These are phyloP conservation scores for Esteya vermicola DNA, from an alignment of 2,329 filamentous ascomycete genomes.

Conservation along the genomic window DNA sequence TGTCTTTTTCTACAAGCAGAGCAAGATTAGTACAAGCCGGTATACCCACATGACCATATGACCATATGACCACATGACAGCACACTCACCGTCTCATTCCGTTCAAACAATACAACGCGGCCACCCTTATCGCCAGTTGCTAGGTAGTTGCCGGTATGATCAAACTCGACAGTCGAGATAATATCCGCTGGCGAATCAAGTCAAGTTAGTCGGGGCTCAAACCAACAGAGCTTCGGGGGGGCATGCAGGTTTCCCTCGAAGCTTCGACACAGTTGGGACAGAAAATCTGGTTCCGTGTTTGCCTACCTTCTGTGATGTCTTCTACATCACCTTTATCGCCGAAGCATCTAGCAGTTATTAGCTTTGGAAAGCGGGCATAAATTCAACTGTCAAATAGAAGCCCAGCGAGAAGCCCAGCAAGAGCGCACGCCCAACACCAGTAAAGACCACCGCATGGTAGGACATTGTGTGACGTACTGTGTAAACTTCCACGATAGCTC, in stretches of 20 bases:
- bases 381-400: no score
- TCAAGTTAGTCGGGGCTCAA: no score
- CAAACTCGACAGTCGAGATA: constrained; percentile 83
- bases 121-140: constrained; percentile 85
- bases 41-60: no score
- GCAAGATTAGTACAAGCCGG: neutral
- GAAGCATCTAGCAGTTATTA: constrained; percentile 59
- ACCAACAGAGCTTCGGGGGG: no score
- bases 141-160: constrained; percentile 79
- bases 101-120: constrained; percentile 72
- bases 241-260: no score
- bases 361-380: no score
- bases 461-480: constrained; percentile 66
- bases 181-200: constrained; percentile 51
- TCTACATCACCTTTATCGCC: constrained; percentile 99
- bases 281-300: no score
- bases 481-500: constrained; percentile 99
- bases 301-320: constrained; percentile 97
- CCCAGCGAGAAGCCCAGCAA: no score
- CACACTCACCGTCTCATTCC: constrained; percentile 78
- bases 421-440: neutral
- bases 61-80: no score
- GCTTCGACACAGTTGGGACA: no score
- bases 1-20: constrained; percentile 72
- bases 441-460: neutral